Evolutionary conservation across 805 yeast species (phyloP).

Genomic region (Lipomyces japonicus): DNA sequence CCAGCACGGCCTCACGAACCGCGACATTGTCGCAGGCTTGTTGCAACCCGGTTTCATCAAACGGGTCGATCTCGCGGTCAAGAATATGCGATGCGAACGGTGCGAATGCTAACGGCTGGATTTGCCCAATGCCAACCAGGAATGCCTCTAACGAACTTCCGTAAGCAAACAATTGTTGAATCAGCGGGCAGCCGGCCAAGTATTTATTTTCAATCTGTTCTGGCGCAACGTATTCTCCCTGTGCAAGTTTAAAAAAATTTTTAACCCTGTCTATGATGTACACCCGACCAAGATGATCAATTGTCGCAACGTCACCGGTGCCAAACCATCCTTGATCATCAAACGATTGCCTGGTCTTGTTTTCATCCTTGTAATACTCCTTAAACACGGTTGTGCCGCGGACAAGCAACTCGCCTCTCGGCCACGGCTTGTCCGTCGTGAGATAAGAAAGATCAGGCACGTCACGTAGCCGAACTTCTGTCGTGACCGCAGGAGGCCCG

Average conservation of each 20-base stretch:
- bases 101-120: conserved; percentile 49
- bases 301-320: conserved; percentile 53
- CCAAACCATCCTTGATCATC: conserved; percentile 44
- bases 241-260: conserved; percentile 59
- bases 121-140: conserved; percentile 60
- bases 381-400: conserved; percentile 62
- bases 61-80: conserved; percentile 35
- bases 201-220: conserved; percentile 69
- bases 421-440: conserved; percentile 43
- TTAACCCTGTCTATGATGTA: conserved; percentile 69
- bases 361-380: conserved; percentile 54
- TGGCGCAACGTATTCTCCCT: conserved; percentile 58
- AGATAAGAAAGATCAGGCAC: conserved; percentile 60
- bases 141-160: conserved; percentile 58
- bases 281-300: conserved; percentile 53
- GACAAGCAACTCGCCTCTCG: conserved; percentile 57
- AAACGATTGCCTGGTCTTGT: conserved; percentile 51
- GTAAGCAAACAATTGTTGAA: conserved; percentile 56
- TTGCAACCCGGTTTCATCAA: conserved; percentile 35
- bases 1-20: conserved; percentile 41
- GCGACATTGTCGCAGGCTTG: conserved; percentile 37
- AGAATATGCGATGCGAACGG: conserved; percentile 31
- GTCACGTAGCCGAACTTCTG: conserved; percentile 60
- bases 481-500: conserved; percentile 55
- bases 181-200: conserved; percentile 49